Evolutionary conservation across 1,284 basidiomycete species (phyloP).

Genomic region (Trametes sp.): DNA sequence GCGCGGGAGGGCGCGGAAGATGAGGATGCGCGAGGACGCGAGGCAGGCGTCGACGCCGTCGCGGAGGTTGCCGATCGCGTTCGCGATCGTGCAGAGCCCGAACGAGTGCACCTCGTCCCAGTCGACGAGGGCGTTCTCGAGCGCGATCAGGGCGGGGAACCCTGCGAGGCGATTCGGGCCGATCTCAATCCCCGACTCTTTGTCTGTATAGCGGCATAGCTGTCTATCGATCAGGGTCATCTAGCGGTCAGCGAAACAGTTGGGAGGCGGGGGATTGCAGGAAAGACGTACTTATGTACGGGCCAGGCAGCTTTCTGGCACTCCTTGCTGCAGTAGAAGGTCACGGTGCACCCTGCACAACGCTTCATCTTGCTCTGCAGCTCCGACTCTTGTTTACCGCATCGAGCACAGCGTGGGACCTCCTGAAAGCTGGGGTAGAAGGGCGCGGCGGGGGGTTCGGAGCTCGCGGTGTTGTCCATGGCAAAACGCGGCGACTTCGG

Average conservation of each 20-base stretch:
- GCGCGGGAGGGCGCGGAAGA: slow-evolving; percentile 2
- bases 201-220: background rate
- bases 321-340: slow-evolving; percentile 20
- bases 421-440: background rate
- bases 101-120: slow-evolving; percentile 8
- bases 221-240: background rate
- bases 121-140: slow-evolving; percentile 8
- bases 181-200: background rate
- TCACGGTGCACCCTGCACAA: slow-evolving; percentile 15
- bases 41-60: slow-evolving; percentile 13
- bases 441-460: background rate
- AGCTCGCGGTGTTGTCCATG: background rate
- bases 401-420: background rate
- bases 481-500: background rate
- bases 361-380: slow-evolving; percentile 6
- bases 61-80: slow-evolving; percentile 5
- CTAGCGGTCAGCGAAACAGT: background rate
- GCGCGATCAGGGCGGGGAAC: slow-evolving; percentile 1
- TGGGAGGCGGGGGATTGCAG: no score
- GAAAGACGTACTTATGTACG: slow-evolving; percentile 14
- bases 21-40: background rate
- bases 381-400: slow-evolving; percentile 1
- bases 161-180: slow-evolving; percentile 1
- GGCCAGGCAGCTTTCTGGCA: slow-evolving; percentile 20
- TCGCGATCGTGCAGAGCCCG: slow-evolving; percentile 7